Evolutionary conservation across 768 basidiomycete species (phyloP).

Genomic region (Tephrocybe rancida): DNA sequence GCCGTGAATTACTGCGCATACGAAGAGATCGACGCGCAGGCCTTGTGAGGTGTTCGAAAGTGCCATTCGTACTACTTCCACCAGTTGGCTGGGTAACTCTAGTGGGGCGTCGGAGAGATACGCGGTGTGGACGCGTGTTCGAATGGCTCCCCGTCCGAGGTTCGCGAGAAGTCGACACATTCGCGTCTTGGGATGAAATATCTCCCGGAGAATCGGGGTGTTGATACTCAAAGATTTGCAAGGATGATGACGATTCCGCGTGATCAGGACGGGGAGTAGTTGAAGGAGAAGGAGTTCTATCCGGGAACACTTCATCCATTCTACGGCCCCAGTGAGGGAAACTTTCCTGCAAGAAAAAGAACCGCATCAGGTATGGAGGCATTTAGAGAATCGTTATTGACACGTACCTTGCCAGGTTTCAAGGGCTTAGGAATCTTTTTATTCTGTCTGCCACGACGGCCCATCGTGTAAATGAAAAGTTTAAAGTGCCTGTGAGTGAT

Average conservation of each 20-base stretch:
- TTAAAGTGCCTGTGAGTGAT: not conserved
- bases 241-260: not conserved
- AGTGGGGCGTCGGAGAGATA: no score
- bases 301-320: not conserved
- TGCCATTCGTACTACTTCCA: not conserved
- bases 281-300: not conserved
- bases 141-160: no score
- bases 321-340: constrained; percentile 8
- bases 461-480: constrained; percentile 3
- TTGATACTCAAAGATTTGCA: constrained; percentile 2
- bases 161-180: no score
- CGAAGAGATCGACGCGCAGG: not conserved
- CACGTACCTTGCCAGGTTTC: not conserved
- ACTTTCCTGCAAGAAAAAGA: not conserved
- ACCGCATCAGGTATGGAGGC: not conserved
- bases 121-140: no score
- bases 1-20: not conserved
- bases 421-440: constrained; percentile 1
- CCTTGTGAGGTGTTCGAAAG: not conserved
- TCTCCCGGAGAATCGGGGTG: not conserved
- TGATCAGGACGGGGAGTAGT: not conserved
- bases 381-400: no score
- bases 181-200: not conserved
- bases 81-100: no score
- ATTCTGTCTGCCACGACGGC: constrained; percentile 3